phyloP scores from a whole-genome alignment of 192 early-diverging fungal genomes.

The Dimargaris xerosporica region DNA sequence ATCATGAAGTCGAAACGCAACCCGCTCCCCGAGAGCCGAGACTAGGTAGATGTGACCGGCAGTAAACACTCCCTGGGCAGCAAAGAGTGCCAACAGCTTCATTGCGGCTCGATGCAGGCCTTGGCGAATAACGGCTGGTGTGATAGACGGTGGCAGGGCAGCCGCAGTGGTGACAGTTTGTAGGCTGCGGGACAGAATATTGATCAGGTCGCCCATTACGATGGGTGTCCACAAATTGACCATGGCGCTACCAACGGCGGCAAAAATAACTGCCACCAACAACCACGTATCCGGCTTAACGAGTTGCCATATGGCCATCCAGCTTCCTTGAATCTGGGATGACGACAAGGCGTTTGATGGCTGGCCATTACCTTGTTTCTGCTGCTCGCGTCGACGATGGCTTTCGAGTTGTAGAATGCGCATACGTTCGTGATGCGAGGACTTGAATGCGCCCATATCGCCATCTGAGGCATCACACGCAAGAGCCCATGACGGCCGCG shows the following conservation, averaged over 20 bases:
- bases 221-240: constrained; percentile 36
- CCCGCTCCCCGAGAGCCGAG: constrained; percentile 39
- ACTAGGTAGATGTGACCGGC: constrained; percentile 47
- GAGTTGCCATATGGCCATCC: constrained; percentile 24
- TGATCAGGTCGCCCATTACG: constrained; percentile 41
- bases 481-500: not conserved
- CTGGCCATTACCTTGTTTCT: not conserved
- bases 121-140: constrained; percentile 7
- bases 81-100: constrained; percentile 34
- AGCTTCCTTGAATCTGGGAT: not conserved
- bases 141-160: not conserved
- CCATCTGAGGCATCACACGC: not conserved
- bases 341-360: not conserved
- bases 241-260: constrained; percentile 39
- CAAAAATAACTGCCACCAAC: constrained; percentile 30
- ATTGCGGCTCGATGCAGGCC: constrained; percentile 30
- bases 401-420: constrained; percentile 6
- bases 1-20: constrained; percentile 32
- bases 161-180: not conserved
- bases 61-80: constrained; percentile 39
- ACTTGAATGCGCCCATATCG: not conserved
- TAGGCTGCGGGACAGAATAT: constrained; percentile 30
- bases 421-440: not conserved
- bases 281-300: constrained; percentile 37
- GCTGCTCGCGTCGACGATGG: not conserved